Evolutionary conservation across 225 moss, liverwort and hornwort genomes (phyloP).

Genomic region (Lunularia cruciata): DNA sequence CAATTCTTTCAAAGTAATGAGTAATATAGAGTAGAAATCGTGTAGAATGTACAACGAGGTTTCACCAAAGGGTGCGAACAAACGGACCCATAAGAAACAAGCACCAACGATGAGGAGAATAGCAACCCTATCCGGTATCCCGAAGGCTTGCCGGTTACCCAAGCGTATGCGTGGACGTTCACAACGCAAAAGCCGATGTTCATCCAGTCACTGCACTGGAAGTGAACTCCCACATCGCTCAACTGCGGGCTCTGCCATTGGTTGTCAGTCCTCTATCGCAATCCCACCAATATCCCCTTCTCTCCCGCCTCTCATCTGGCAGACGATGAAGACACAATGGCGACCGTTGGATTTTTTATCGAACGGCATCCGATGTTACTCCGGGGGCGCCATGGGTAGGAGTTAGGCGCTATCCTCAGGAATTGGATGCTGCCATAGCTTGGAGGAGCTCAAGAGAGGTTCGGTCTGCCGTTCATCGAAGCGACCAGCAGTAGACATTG

Average conservation of each 20-base stretch:
- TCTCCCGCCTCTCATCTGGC: neutral
- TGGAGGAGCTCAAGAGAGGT: neutral
- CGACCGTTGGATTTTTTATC: neutral
- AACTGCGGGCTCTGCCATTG: slow-evolving; percentile 3
- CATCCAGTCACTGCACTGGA: neutral
- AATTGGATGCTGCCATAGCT: slow-evolving; percentile 17
- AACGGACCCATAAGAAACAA: neutral
- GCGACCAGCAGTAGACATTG: neutral
- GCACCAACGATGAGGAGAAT: neutral
- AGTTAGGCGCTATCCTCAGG: slow-evolving; percentile 9
- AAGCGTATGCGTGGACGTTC: neutral
- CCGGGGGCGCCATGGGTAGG: neutral
- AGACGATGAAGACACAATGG: neutral
- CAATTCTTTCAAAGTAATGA: too few relatives aligned
- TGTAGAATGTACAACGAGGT: too few relatives aligned
- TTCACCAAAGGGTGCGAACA: neutral
- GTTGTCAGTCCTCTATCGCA: slow-evolving; percentile 8
- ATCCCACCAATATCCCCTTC: slow-evolving; percentile 13
- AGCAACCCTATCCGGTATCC: neutral
- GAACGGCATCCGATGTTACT: neutral
- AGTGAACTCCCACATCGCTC: neutral
- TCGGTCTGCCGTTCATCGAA: neutral
- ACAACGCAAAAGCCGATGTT: neutral
- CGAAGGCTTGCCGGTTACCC: neutral
- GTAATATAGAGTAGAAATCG: too few relatives aligned